Evolutionary conservation across 2,329 filamentous ascomycete genomes (phyloP).

Genomic region (Alternaria alternata): DNA sequence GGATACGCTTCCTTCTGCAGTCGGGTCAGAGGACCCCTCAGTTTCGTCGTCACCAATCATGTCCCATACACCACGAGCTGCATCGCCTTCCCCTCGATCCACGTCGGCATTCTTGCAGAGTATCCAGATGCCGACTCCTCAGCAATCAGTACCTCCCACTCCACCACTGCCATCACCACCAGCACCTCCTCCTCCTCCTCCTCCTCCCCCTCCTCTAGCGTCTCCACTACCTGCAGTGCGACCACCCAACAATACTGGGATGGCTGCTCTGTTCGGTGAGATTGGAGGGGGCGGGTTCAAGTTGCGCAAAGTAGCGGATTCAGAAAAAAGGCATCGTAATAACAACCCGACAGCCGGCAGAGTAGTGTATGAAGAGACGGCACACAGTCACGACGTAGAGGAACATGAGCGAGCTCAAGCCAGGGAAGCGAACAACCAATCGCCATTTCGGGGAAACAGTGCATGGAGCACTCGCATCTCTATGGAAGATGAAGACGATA

Average conservation of each 20-base stretch:
- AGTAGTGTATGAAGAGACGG: constrained; percentile 17
- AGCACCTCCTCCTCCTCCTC: background rate
- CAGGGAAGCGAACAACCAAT: background rate
- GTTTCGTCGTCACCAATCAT: background rate
- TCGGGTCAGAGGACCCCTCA: background rate
- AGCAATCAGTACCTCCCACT: background rate
- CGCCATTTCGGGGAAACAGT: background rate
- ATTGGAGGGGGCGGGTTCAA: constrained; percentile 1
- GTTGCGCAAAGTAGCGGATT: constrained; percentile 7
- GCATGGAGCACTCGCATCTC: background rate
- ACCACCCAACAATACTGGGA: background rate
- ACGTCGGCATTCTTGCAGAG: background rate
- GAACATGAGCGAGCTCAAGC: constrained; percentile 21
- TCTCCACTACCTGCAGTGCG: background rate
- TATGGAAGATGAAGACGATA: background rate
- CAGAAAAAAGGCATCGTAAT: constrained; percentile 1
- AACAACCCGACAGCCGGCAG: background rate
- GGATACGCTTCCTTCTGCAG: background rate
- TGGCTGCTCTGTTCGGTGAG: background rate
- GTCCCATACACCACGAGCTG: background rate
- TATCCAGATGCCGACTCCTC: background rate
- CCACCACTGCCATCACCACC: no score
- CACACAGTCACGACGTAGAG: constrained; percentile 20
- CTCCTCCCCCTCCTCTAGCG: background rate
- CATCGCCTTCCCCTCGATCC: background rate